Conservation (phyloP, 148 eudicot genomes). For the Mesembryanthemum crystallinum region DNA sequence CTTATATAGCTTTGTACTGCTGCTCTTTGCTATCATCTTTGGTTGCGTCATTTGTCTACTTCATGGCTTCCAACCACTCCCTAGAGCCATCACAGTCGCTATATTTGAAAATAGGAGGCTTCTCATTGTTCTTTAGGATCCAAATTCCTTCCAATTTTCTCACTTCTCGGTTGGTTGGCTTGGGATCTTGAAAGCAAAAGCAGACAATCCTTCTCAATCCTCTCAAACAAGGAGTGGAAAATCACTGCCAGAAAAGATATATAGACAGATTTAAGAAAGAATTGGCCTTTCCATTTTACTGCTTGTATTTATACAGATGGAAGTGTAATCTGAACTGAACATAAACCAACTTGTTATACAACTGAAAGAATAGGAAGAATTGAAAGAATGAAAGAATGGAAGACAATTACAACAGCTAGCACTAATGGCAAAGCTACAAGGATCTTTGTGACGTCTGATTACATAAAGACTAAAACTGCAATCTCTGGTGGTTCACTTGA, state of each 20-base stretch:
- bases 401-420: slow-evolving; percentile 10
- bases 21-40: too few relatives aligned
- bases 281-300: background rate
- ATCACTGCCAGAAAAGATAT: background rate
- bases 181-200: background rate
- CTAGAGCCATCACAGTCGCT: too few relatives aligned
- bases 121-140: too few relatives aligned
- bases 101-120: too few relatives aligned
- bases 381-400: slow-evolving; percentile 17
- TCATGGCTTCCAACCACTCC: too few relatives aligned
- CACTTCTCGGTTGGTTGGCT: too few relatives aligned
- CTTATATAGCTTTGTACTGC: too few relatives aligned
- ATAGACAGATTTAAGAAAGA: background rate
- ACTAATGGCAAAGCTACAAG: slow-evolving; percentile 12
- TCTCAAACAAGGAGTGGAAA: too few relatives aligned
- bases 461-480: slow-evolving; percentile 16
- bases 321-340: background rate
- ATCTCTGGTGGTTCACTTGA: slow-evolving; percentile 14
- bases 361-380: slow-evolving; percentile 16
- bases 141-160: background rate
- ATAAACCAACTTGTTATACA: background rate
- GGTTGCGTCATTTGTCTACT: too few relatives aligned
- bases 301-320: background rate
- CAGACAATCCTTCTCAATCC: background rate
- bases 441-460: background rate